These are phyloP conservation scores for Plenodomus tracheiphilus DNA, from an alignment of 2,329 filamentous ascomycete genomes.

Conservation along the genomic window DNA sequence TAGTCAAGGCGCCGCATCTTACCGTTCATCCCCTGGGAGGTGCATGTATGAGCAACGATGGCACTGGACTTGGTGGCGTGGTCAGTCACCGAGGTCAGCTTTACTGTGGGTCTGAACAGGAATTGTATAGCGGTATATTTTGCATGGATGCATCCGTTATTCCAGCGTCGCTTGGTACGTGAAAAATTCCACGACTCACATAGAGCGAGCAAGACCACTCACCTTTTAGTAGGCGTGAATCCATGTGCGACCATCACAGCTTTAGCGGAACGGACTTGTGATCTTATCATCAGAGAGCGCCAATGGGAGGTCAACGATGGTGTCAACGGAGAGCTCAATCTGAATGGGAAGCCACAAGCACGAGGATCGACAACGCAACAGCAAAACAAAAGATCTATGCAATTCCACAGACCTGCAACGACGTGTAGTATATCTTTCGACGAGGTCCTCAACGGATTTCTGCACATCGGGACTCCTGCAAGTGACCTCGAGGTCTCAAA, in stretches of 20 bases:
- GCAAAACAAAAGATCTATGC: no score
- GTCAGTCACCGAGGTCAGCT: slow-evolving; percentile 66
- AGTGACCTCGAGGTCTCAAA: no score
- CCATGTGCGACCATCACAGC: slow-evolving; percentile 71
- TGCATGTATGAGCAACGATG: slow-evolving; percentile 64
- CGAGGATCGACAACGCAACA: no score
- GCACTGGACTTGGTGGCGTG: slow-evolving; percentile 60
- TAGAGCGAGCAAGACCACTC: neutral
- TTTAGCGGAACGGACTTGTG: slow-evolving; percentile 66
- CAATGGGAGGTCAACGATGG: slow-evolving; percentile 48
- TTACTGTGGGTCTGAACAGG: slow-evolving; percentile 56
- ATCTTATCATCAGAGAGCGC: slow-evolving; percentile 37
- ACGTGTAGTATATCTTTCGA: no score
- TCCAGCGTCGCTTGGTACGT: slow-evolving; percentile 59
- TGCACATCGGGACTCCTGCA: no score
- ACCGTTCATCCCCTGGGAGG: slow-evolving; percentile 71
- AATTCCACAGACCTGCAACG: no score
- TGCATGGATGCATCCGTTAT: slow-evolving; percentile 66
- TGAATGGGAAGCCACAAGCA: no score
- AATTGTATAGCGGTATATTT: slow-evolving; percentile 61
- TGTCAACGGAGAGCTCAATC: no score
- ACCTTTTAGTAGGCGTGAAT: slow-evolving; percentile 53
- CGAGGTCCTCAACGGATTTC: no score
- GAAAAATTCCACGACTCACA: neutral
- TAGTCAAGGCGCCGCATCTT: slow-evolving; percentile 63